phyloP scores from a whole-genome alignment of 2,329 filamentous ascomycete genomes.

The Aspergillus tubingensis region DNA sequence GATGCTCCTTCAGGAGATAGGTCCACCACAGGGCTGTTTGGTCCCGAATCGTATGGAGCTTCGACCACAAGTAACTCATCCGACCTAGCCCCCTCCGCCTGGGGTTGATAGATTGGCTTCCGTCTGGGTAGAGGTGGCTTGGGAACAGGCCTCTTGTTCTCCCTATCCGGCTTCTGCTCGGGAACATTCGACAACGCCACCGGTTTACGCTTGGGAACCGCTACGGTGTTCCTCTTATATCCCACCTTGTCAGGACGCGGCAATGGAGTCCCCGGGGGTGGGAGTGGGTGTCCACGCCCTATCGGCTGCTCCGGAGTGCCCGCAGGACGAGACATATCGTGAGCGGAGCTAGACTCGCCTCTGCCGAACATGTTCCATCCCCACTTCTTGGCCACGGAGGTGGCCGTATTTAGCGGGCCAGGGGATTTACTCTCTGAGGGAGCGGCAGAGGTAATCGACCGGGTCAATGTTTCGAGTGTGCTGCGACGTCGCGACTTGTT shows the following conservation, averaged over 20 bases:
- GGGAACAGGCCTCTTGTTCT: slow-evolving; percentile 39
- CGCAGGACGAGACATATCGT: slow-evolving; percentile 41
- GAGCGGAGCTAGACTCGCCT: slow-evolving; percentile 42
- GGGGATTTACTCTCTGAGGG: slow-evolving; percentile 40
- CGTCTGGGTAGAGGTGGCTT: slow-evolving; percentile 55
- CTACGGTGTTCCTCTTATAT: slow-evolving; percentile 58
- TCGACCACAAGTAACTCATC: slow-evolving; percentile 66
- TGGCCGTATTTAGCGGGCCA: slow-evolving; percentile 51
- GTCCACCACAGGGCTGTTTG: slow-evolving; percentile 37
- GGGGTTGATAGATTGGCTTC: slow-evolving; percentile 34
- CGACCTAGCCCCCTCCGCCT: slow-evolving; percentile 38
- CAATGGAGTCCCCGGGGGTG: slow-evolving; percentile 76
- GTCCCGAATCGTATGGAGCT: slow-evolving; percentile 64
- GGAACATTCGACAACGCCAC: slow-evolving; percentile 50
- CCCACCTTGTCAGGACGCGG: slow-evolving; percentile 65
- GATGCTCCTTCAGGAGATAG: slow-evolving; percentile 17
- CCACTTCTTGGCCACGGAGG: slow-evolving; percentile 63
- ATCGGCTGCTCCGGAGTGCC: slow-evolving; percentile 67
- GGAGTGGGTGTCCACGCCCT: slow-evolving; percentile 78
- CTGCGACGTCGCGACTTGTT: slow-evolving; percentile 32
- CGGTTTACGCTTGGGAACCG: slow-evolving; percentile 66
- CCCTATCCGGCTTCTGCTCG: slow-evolving; percentile 29
- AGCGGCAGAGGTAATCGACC: slow-evolving; percentile 27
- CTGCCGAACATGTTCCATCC: slow-evolving; percentile 53
- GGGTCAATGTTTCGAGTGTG: slow-evolving; percentile 34